Evolutionary conservation across 176 grass and related monocot genomes (phyloP).

Genomic region (Phyllostachys edulis): DNA sequence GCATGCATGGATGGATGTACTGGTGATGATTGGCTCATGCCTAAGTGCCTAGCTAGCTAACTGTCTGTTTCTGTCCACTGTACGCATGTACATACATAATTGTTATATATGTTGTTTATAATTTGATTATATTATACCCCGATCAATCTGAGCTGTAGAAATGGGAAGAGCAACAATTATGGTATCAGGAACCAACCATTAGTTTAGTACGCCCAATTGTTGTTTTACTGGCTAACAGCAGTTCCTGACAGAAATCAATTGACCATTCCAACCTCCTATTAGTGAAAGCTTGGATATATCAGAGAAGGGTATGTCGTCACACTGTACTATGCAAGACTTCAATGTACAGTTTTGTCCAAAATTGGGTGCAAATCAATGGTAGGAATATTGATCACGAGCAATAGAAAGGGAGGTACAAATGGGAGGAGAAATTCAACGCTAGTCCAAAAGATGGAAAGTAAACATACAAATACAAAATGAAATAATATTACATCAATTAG

Average conservation of each 20-base stretch:
- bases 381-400: not conserved
- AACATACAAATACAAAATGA: not conserved
- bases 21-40: no score
- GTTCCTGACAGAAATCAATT: not conserved
- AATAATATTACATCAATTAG: not conserved
- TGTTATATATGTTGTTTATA: no score
- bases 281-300: not conserved
- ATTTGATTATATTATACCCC: no score
- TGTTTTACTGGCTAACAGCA: no score
- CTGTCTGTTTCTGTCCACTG: no score
- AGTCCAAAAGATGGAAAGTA: not conserved
- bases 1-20: not conserved
- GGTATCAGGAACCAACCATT: no score
- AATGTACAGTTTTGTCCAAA: not conserved
- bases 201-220: no score
- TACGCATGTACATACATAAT: no score
- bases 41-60: no score
- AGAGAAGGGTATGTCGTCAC: not conserved
- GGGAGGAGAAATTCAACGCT: not conserved
- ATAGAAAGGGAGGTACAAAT: not conserved
- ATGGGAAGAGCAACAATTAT: no score
- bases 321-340: not conserved
- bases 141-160: no score
- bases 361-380: not conserved
- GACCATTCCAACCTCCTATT: not conserved